Percentiles rank a stretch among this genome's conserved stretches.
phyloP scores from a whole-genome alignment of 73 alveolate genomes.

The Durusdinium trenchii region DNA sequence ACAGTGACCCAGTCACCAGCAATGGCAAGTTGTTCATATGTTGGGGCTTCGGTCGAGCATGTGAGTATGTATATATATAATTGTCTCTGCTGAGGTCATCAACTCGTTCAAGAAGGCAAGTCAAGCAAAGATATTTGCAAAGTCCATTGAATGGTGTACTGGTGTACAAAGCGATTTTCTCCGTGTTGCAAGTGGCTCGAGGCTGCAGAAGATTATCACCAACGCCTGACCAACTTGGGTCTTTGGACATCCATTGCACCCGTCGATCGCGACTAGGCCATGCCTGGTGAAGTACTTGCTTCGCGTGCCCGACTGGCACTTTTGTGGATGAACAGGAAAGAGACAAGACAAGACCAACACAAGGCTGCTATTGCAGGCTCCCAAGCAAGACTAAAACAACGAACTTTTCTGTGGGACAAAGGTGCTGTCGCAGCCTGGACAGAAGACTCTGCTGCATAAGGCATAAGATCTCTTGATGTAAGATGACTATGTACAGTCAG shows the following conservation, averaged over 20 bases:
- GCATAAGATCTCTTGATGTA: too few species aligned
- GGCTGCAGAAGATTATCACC: slow-evolving; percentile 85
- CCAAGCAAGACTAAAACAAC: too few species aligned
- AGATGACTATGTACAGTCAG: too few species aligned
- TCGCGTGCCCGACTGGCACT: not conserved
- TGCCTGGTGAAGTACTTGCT: not conserved
- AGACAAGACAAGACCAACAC: not conserved
- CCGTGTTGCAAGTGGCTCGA: not conserved
- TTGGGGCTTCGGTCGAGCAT: too few species aligned
- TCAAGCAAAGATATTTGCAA: not conserved
- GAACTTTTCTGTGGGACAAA: too few species aligned
- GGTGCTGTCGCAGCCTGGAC: too few species aligned
- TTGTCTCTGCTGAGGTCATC: slow-evolving; percentile 3
- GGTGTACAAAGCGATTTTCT: not conserved
- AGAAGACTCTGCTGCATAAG: too few species aligned
- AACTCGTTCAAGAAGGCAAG: slow-evolving; percentile 85
- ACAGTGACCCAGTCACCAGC: too few species aligned
- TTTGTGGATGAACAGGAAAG: not conserved
- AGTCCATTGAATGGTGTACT: not conserved
- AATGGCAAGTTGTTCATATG: too few species aligned
- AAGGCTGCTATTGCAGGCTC: too few species aligned
- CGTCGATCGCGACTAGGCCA: slow-evolving; percentile 46
- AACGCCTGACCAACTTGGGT: slow-evolving; percentile 69
- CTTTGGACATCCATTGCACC: slow-evolving; percentile 81
- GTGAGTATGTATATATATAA: not conserved